Evolutionary conservation across 805 yeast species (phyloP).

Genomic region (Cyberlindnera sargentensis): DNA sequence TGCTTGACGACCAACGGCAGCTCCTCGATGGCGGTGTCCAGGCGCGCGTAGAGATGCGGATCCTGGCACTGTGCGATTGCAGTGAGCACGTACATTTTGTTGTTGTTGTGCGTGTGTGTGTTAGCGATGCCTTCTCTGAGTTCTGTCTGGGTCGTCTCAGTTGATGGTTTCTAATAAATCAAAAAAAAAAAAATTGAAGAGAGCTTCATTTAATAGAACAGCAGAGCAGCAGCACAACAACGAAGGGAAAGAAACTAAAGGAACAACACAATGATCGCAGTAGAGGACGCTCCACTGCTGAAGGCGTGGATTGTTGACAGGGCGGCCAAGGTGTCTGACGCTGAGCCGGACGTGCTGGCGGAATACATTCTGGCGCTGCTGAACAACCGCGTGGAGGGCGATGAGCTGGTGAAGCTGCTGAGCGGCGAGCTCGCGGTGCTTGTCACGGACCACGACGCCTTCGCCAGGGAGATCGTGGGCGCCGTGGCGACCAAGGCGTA

Average conservation of each 20-base stretch:
- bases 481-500: constrained; percentile 12
- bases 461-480: constrained; percentile 24
- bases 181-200: too few species aligned
- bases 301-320: constrained; percentile 25
- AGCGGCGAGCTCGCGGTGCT: constrained; percentile 29
- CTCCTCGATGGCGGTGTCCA: constrained; percentile 22
- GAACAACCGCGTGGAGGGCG: constrained; percentile 28
- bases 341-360: constrained; percentile 35
- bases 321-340: constrained; percentile 25
- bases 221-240: too few species aligned
- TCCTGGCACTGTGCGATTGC: constrained; percentile 21
- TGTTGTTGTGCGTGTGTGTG: background rate
- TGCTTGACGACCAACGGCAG: constrained; percentile 27
- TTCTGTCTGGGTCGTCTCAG: too few species aligned
- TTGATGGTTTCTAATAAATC: too few species aligned
- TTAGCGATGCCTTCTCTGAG: too few species aligned
- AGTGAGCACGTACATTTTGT: constrained; percentile 18
- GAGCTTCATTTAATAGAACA: too few species aligned
- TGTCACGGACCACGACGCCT: constrained; percentile 18
- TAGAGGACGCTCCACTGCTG: constrained; percentile 8
- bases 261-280: background rate
- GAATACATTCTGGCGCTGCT: constrained; percentile 39
- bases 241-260: too few species aligned
- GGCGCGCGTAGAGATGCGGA: constrained; percentile 13
- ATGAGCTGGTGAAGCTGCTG: constrained; percentile 27